Evolutionary conservation across 2,329 filamentous ascomycete genomes (phyloP), one percentile per base, ranked within the genome.

Genomic region (Fusarium nygamai): DNA sequence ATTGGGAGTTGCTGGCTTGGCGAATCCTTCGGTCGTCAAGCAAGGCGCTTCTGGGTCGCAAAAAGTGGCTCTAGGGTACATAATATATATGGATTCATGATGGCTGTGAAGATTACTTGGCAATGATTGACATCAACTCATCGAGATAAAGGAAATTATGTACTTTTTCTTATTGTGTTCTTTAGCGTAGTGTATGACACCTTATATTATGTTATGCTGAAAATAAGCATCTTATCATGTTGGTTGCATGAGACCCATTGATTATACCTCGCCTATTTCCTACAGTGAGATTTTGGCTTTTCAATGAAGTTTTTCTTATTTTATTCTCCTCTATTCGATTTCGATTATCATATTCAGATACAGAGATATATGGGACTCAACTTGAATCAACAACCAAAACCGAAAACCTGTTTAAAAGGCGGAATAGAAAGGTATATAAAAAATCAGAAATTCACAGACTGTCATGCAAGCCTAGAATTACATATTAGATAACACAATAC

Each of bases 1-100:
- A 51, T 67, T 68, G 54, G 64, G 31, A 38, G 16, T 34, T 22
- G 11, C 27, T 27, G 27, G 43, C 66, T 67, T 68, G 64, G 66
- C 65, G 13, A 51, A 33, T 36, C 33, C 24, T 20, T 53, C 14
- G 17, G 39, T 31, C 12, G 31, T 24, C 19, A 29, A 2, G 31
- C 8, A 17, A 29, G 24, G 51, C 59, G 31, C 13, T 29, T 29
- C 12, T 22, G 4, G 6, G 8, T 16, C 17, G 24, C 7, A 20
- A 27, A 31, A 38, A 10, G 16, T 36, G 13, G 13, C 48, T 64
- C 11, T 6, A 69, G 58, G 67, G 50, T 51, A 64, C 6, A 7
- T 29, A 20, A n/a, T n/a, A 22, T 24, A 12, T 12, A 20, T 51
- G 27, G 10, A 12, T 38, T 34, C 61, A 46, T 63, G 22, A 47